Conservation (phyloP, 306 rosid genomes). For the Sesbania bispinosa region DNA sequence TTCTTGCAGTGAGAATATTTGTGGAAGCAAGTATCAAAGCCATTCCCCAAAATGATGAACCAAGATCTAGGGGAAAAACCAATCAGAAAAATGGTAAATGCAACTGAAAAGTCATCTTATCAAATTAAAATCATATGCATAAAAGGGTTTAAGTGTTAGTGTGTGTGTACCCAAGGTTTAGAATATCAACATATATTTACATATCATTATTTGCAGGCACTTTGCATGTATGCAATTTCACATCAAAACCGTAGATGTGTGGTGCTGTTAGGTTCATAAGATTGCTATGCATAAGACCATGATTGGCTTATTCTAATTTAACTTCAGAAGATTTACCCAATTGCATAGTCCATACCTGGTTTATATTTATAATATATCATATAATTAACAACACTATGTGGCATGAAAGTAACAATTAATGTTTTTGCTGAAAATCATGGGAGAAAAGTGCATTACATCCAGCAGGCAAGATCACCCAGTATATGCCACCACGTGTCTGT, state of each 20-base stretch:
- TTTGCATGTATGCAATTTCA: conserved; percentile 1
- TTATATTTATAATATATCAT: not conserved
- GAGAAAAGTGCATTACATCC: conserved; percentile 70
- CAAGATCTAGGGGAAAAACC: conserved; percentile 66
- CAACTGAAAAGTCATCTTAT: conserved; percentile 10
- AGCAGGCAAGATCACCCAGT: conserved; percentile 95
- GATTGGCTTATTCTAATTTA: conserved; percentile 2
- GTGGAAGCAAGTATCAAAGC: conserved; percentile 89
- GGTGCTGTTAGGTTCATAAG: not conserved
- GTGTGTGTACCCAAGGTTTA: not conserved
- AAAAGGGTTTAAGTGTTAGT: not conserved
- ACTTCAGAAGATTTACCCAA: not conserved
- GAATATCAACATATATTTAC: not conserved
- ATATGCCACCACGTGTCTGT: conserved; percentile 87
- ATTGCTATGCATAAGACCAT: not conserved
- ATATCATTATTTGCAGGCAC: not conserved
- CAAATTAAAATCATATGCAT: conserved; percentile 14
- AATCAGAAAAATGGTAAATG: conserved; percentile 23
- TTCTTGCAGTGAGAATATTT: conserved; percentile 68
- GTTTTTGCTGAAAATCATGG: conserved; percentile 5
- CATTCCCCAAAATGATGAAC: conserved; percentile 99
- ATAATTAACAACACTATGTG: not conserved
- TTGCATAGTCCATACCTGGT: not conserved
- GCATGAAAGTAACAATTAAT: not conserved
- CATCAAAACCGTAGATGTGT: conserved; percentile 8